Evolutionary conservation across 495 filamentous ascomycete genomes (phyloP), one percentile per base, ranked within the genome.

Genomic region (Annulohypoxylon maeteangense): DNA sequence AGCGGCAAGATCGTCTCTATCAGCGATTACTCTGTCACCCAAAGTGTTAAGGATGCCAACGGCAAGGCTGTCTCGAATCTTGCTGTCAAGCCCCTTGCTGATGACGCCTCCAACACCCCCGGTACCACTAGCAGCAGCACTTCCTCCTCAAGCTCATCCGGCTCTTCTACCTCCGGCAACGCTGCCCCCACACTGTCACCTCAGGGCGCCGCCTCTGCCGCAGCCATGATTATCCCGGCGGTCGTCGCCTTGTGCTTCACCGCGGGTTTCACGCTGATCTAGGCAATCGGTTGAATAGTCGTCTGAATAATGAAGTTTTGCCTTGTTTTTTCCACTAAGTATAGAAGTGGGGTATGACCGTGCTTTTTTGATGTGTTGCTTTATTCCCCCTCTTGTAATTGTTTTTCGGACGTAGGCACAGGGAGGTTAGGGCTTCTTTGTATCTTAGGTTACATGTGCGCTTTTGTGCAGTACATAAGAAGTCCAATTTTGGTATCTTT

Each of bases 1-100:
- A 67, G 55, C 34, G 82, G 80, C 73, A 78, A 81, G 69, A 65
- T 82, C 55, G 75, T 84, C 66, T 64, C 79, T 31, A 78, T 82
- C 75, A 77, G 72, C 62, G 68, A 82, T 69, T 85, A 76, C 65
- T 75, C 68, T 25, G 80, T 85, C 72, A 80, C 66, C 53, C 72
- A 78, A 58, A 51, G 68, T 8, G 81, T 84, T 62, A 76, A 74
- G 53, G 80, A 81, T 72, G 70, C 77, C 42, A 75, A 83, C 63
- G 83, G 81, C 53, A 78, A 59, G 40, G 47, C 65, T 27, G 57
- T 86, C 54, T 58, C 50, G 16, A 63, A 69, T 67, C 78, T 86
- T 14, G 76, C 72, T 12, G 82, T 85, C 65, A 80, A 81, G 76
- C 78, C 79, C 44, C 75, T 86, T 4, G 68, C 74, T 22, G 76